Evolutionary conservation across 345 rosid species (phyloP), one percentile per base, ranked within the genome.

Genomic region (Aquilaria sinensis): DNA sequence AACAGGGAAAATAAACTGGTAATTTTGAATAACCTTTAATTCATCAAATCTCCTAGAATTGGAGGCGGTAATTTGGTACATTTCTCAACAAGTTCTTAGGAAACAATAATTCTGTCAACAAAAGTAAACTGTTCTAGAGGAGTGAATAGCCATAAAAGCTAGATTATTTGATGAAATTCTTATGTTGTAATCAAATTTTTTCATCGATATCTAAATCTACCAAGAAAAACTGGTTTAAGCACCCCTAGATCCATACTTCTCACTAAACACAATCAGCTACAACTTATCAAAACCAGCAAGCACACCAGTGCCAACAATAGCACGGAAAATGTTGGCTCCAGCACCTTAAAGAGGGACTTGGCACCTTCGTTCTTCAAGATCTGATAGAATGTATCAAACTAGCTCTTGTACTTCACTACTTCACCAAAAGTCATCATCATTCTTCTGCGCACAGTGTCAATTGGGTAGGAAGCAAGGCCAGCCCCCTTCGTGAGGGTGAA

Each of bases 341-440:
- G 80, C 80, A 65, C 80, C 74, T 76, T 76, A 70, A 76, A 76
- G 49, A 76, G 80, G 15, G 80, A 76, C 63, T 47, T 76, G 57
- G 74, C 32, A 23, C 80, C 76, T 62, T 76, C 80, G 10, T 76
- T 76, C 80, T 76, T 76, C 55, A 76, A 16, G 67, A 76, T 76
- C 62, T 76, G 80, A 33, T 31, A 2, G 60, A 76, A 76, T n/a
- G 76, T 73, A 57, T 60, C 80, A 47, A 64, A 5, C 0, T 76
- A 76, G 62, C 76, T 68, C 68, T 68, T 76, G 74, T 76, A 76
- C 70, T 76, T 76, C 34, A 72, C 80, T 0, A 76, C 80, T 57
- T 76, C 80, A 51, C 80, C 80, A 8, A 76, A 76, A 14, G 80
- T 76, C 80, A 76, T 76, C 80, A 76, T 76, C 80, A 76, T 76